A percentile compares a stretch with the other conserved stretches of the same genome.
These are phyloP conservation scores for Magnusiomyces starmeri DNA, from an alignment of 1,139 yeast genomes.

Conservation along the genomic window DNA sequence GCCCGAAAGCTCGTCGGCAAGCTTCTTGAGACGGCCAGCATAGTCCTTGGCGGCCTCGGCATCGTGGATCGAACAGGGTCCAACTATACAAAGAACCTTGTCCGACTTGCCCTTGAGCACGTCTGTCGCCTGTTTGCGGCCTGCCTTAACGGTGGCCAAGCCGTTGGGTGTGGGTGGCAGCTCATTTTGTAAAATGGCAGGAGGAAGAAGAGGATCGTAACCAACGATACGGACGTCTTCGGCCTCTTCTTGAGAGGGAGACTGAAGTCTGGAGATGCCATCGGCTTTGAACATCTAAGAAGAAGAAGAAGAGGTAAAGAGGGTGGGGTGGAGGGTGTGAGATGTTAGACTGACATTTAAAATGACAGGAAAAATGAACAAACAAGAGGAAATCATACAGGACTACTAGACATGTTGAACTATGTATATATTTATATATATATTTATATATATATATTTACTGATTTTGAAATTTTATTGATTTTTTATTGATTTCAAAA, in stretches of 20 bases:
- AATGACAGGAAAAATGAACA: no score
- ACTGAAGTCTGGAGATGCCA: conserved; percentile 28
- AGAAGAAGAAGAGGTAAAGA: not conserved
- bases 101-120: conserved; percentile 55
- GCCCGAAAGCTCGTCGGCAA: conserved; percentile 56
- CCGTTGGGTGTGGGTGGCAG: conserved; percentile 60
- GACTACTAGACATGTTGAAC: conserved; percentile 1
- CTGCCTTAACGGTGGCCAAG: conserved; percentile 56
- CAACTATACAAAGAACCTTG: conserved; percentile 80
- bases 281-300: conserved; percentile 42
- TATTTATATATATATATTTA: no score
- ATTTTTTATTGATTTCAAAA: no score
- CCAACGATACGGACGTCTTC: conserved; percentile 83
- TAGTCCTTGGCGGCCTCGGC: conserved; percentile 89
- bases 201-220: conserved; percentile 91
- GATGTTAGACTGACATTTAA: no score
- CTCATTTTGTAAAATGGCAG: conserved; percentile 89
- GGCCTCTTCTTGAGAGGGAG: conserved; percentile 45
- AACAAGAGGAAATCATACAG: no score
- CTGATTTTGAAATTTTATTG: no score
- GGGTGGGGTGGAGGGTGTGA: not conserved
- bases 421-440: no score
- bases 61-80: conserved; percentile 96
- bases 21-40: conserved; percentile 54
- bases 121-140: conserved; percentile 69